Evolutionary conservation across 345 rosid species (phyloP).

Genomic region (Rubroshorea leprosula): DNA sequence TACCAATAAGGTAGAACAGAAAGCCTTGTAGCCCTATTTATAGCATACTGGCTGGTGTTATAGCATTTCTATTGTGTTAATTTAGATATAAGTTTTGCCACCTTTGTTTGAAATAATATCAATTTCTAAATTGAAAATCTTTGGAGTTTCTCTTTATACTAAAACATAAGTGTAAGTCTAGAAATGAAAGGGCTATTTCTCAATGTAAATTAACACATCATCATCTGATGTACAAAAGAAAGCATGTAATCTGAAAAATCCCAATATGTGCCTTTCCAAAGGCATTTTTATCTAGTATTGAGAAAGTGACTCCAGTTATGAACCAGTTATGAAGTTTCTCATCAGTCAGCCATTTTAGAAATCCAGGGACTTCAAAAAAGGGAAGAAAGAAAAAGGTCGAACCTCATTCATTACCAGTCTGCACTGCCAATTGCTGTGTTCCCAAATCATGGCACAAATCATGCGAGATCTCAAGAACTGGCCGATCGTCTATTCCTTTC

Average conservation of each 20-base stretch:
- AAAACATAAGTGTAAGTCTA: neutral
- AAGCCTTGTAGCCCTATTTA: neutral
- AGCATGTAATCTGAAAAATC: neutral
- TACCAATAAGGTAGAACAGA: too few species aligned
- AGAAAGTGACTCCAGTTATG: neutral
- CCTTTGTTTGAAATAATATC: neutral
- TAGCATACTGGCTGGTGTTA: neutral
- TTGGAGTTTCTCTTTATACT: neutral
- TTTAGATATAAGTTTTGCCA: neutral
- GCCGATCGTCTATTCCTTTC: constrained; percentile 54
- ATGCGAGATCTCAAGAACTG: constrained; percentile 48
- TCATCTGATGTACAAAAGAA: too few species aligned
- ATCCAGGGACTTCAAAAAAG: neutral
- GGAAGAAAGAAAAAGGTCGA: neutral
- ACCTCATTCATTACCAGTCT: constrained; percentile 42
- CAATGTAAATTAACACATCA: too few species aligned
- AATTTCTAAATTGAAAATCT: too few species aligned
- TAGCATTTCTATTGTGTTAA: neutral
- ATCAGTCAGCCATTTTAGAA: neutral
- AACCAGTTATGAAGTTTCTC: neutral
- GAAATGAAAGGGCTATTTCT: too few species aligned
- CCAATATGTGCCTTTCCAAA: neutral
- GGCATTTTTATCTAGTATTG: neutral
- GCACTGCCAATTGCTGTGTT: constrained; percentile 76
- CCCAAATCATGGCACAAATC: constrained; percentile 80